Conservation (phyloP, 768 basidiomycete species). For the Leucocoprinus sp. region DNA sequence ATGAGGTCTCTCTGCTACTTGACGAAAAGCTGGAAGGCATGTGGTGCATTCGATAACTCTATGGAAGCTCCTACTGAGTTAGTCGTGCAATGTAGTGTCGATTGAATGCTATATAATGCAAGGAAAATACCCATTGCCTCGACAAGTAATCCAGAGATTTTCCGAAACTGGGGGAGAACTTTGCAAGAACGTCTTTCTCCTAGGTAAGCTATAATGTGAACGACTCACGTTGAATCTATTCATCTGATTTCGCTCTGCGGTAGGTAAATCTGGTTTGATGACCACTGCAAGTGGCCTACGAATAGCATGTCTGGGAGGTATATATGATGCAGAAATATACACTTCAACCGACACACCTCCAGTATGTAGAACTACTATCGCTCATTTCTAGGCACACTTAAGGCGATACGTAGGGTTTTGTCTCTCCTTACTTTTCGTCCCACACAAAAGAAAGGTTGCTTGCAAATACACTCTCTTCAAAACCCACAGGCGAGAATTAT, state of each 20-base stretch:
- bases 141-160: slow-evolving; percentile 65
- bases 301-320: slow-evolving; percentile 81
- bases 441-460: slow-evolving; percentile 66
- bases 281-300: slow-evolving; percentile 74
- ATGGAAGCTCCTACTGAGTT: slow-evolving; percentile 12
- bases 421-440: slow-evolving; percentile 66
- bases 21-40: slow-evolving; percentile 61
- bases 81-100: slow-evolving; percentile 46
- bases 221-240: background rate
- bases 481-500: slow-evolving; percentile 41
- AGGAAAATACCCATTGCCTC: slow-evolving; percentile 70
- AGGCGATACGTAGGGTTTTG: slow-evolving; percentile 45
- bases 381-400: background rate
- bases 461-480: slow-evolving; percentile 56
- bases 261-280: slow-evolving; percentile 77
- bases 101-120: slow-evolving; percentile 92
- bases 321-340: slow-evolving; percentile 57
- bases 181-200: slow-evolving; percentile 72
- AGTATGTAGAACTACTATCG: slow-evolving; percentile 30
- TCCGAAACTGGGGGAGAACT: slow-evolving; percentile 72
- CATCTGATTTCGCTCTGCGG: slow-evolving; percentile 10
- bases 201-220: slow-evolving; percentile 50
- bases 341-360: slow-evolving; percentile 52
- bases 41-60: slow-evolving; percentile 12
- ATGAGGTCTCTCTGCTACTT: slow-evolving; percentile 54